Evolutionary conservation across 352 stramenopile genomes (phyloP), one percentile per base, ranked within the genome.

Genomic region (Phytophthora kernoviae): DNA sequence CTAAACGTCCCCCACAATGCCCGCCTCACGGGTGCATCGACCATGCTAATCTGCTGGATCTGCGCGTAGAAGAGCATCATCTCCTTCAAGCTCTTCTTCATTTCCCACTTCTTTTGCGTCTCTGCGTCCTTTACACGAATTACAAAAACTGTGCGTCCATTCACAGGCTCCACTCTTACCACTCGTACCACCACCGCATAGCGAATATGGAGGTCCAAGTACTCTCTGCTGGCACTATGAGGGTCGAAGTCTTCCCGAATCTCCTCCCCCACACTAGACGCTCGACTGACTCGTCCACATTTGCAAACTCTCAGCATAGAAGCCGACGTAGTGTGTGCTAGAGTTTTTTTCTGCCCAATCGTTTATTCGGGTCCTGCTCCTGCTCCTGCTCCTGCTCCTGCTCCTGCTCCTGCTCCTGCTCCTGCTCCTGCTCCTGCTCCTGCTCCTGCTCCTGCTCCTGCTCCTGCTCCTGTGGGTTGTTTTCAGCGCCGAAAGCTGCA

Each of bases 1-100:
- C 76, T 62, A 37, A 90, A 79, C 32, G 80, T 83, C 1, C 80
- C 80, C 77, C 80, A 88, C 8, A 85, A 39, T 17, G 75, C 45
- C 22, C 65, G 65, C 54, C 81, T 81, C 12, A 90, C 79, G 1
- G 80, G 81, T n/a, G 78, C 79, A 37, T 87, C 52, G 14, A 58
- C 56, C 4, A 76, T 57, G 22, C 76, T 83, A 17, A 88, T 73
- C 33, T 74, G 68, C 55, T 86, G 73, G 26, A 90, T 66, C 46
- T 87, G 77, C 21, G 62, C 56, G 50, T 88, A 87, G 54, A 90
- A 86, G 33, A 70, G 61, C 61, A 70, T 72, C 66, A 90, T 82
- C 37, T 90, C 76, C 37, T 79, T 78, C 18, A 81, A 72, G 37
- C 62, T 83, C 68, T 90, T 90, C 22, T 61, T 61, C 10, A 86